phyloP scores from a whole-genome alignment of 2,329 filamentous ascomycete species.

The Sclerotinia glacialis region DNA sequence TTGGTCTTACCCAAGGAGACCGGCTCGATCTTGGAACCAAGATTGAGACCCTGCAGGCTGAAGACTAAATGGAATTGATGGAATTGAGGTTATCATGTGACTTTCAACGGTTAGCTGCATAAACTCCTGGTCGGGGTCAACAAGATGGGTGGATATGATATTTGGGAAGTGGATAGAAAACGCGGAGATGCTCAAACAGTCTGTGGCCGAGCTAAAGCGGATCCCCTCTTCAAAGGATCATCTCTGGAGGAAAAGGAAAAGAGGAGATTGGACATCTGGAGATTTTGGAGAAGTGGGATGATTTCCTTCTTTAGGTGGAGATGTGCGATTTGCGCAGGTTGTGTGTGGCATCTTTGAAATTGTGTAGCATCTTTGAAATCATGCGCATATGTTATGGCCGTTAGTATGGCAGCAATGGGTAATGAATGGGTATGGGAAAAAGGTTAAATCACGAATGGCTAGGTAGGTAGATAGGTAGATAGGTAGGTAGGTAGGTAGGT shows the following conservation, averaged over 20 bases:
- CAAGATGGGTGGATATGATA: background rate
- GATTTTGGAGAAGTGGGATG: conserved; percentile 13
- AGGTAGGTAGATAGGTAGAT: no score
- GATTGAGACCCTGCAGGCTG: background rate
- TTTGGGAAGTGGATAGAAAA: background rate
- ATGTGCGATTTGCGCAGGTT: background rate
- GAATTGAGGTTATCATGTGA: background rate
- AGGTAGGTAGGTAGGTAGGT: no score
- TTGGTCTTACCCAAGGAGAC: background rate
- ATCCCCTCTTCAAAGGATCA: background rate
- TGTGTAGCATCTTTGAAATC: background rate
- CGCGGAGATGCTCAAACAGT: background rate
- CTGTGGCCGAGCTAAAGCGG: background rate
- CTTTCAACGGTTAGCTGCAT: background rate
- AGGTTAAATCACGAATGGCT: background rate
- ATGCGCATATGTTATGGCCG: background rate
- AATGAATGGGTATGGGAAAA: background rate
- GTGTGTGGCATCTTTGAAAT: background rate
- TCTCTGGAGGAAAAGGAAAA: background rate
- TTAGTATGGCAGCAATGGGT: background rate
- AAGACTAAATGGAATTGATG: no score
- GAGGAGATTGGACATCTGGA: conserved; percentile 11
- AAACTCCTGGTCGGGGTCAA: background rate
- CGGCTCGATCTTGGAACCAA: background rate
- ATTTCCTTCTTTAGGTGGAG: background rate